Conservation (phyloP, 73 alveolate species). For the Effrenium voratum region DNA sequence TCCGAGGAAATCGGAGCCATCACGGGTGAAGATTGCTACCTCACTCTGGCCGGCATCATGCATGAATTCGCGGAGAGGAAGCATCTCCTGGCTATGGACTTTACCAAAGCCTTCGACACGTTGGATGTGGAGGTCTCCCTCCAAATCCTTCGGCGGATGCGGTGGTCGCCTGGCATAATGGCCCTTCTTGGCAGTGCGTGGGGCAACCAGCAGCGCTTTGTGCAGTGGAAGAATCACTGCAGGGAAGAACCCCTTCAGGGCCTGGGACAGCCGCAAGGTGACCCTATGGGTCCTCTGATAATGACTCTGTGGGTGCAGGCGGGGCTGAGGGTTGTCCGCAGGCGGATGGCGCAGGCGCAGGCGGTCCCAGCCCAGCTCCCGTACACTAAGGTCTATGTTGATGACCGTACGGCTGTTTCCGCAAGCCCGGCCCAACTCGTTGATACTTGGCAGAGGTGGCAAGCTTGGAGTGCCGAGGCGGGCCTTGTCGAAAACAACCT, state of each 20-base stretch:
- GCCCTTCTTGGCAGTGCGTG: not conserved
- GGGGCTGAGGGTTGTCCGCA: not conserved
- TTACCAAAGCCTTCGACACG: not conserved
- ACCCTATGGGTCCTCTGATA: not conserved
- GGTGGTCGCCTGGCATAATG: not conserved
- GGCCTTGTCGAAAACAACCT: not conserved
- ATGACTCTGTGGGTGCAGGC: not conserved
- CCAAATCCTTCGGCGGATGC: not conserved
- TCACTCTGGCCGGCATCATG: not conserved
- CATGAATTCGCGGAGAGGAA: not conserved
- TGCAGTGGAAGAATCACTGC: not conserved
- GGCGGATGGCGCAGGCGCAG: not conserved
- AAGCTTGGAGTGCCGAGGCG: not conserved
- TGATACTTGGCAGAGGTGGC: not conserved
- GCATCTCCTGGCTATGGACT: not conserved
- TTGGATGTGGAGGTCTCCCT: not conserved
- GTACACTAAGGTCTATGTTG: not conserved
- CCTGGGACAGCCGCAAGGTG: not conserved
- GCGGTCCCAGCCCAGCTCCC: not conserved
- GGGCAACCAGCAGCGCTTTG: not conserved
- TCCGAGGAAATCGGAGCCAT: too few species aligned
- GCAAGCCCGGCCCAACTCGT: not conserved
- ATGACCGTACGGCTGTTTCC: not conserved
- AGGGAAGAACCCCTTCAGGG: not conserved
- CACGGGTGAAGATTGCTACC: not conserved